Base-by-base conservation (phyloP, 2,329 filamentous ascomycete genomes). In the Emmonsiellopsis sp. region DNA sequence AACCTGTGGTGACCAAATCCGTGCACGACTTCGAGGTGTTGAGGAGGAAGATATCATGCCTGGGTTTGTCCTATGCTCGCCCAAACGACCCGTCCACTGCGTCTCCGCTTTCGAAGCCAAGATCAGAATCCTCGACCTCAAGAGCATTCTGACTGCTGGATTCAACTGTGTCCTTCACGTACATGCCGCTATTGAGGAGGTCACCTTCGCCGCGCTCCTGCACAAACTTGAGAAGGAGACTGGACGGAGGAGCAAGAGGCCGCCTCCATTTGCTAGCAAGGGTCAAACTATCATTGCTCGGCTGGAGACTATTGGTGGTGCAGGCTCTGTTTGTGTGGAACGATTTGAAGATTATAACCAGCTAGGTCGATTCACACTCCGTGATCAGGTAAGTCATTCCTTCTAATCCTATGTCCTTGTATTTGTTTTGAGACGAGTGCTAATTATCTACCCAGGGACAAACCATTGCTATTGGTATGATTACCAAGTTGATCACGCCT, bases 391-490 rank as follows among this genome's bases (percentile, higher is more conserved):
- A 78, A 63, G 77, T 64, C 17, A 27, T 49, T 42, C 13, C 47
- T 51, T 33, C 13, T 27, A 52, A 60, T 47, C 37, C 17, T 32
- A 49, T 58, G 55, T 56, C 27, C 67, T 62, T 21, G 11, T 31
- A 55, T 53, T 10, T 27, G 14, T 31, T 53, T 53, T 32, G 40
- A 31, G 21, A 33, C 4, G 36, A 4, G 27, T 50, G 40, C 44
- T 67, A 50, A 62, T 21, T 53, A 27, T 58, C 50, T 61, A 58
- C 67, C 52, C 66, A 97, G 85, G 93, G 93, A 64, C 92, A 97
- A 87, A 98, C 93, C 0, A 96, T 98, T 76, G 93, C 93, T 53
- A 98, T 98, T 75, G 93, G 93, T 66, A 98, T 98, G 82, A 94
- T 98, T 70, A 96, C 89, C 56, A 96, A 91, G 80, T 81, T 98